A percentile compares a stretch with the other conserved stretches of the same genome.
These are phyloP conservation scores for Yamadazyma atmosphaerica DNA, from an alignment of 1,139 yeast genomes.

Conservation along the genomic window DNA sequence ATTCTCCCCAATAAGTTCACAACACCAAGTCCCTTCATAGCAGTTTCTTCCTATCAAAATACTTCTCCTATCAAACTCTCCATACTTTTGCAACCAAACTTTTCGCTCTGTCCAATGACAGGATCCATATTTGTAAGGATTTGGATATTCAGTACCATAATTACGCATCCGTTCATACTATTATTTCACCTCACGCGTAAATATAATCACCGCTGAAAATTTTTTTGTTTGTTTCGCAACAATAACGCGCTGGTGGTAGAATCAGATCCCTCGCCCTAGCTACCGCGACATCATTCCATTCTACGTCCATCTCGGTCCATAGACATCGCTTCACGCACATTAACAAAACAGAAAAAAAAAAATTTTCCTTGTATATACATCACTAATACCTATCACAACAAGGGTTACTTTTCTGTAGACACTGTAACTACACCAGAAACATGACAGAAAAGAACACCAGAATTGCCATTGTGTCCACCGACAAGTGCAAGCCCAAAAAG, in stretches of 20 bases:
- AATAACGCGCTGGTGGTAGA: background rate
- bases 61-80: no score
- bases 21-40: no score
- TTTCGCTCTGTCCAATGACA: background rate
- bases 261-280: no score
- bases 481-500: conserved; percentile 96
- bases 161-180: background rate
- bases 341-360: background rate
- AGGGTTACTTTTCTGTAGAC: background rate
- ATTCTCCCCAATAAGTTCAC: no score
- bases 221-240: background rate
- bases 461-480: conserved; percentile 92
- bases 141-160: background rate
- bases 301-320: no score
- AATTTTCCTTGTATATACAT: background rate
- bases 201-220: background rate
- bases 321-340: no score
- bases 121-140: background rate
- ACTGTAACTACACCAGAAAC: background rate
- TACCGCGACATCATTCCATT: no score
- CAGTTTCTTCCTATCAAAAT: no score
- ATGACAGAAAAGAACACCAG: conserved; percentile 60
- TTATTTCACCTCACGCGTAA: background rate
- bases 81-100: background rate
- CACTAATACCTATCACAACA: background rate